Base-by-base conservation (phyloP, 306 rosid species). In the Vigna angularis region DNA sequence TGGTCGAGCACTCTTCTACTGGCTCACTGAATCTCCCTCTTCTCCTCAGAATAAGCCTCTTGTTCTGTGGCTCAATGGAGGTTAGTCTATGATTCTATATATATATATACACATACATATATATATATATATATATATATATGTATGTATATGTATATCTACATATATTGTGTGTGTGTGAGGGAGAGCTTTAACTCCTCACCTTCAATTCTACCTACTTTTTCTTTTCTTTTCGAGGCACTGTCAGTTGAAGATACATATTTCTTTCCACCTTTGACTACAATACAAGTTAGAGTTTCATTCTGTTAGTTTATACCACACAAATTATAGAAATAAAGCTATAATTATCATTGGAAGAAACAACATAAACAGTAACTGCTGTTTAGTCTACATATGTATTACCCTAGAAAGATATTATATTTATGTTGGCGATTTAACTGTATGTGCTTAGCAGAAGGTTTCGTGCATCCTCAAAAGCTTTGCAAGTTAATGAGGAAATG, bases 51-150 rank as follows among this genome's bases (percentile, higher is more conserved):
- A 76, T 16, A 91, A 89, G n/a, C 98, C 98, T 80, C 93, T 93
- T 36, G 74, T 93, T 78, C 94, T 93, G 14, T 93, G 98, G 98
- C 90, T 93, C 75, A 93, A 91, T 72, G 98, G 98, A 88, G 97
- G 97, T 89, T 48, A 71, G 66, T 50, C 75, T n/a, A 51, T 51
- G 10, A 9, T 58, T 51, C 20, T 36, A 62, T 62, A 16, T 30
- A 3, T 8, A 34, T 34, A 32, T 4, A 32, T 32, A 32, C 0
- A 34, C 0, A 61, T 30, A 14, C 12, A 14, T 14, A 57, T 20
- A 22, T 7, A 30, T 3, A 26, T 16, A 15, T 4, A 30, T 53
- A 32, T 61, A 6, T 26, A 7, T 15, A 58, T 20, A 9, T 7
- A 30, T 13, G 13, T 72, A 32, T 32, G 0, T 4, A 32, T 32